Evolutionary conservation across 805 yeast species (phyloP).

Genomic region (Peterozyma toletana): DNA sequence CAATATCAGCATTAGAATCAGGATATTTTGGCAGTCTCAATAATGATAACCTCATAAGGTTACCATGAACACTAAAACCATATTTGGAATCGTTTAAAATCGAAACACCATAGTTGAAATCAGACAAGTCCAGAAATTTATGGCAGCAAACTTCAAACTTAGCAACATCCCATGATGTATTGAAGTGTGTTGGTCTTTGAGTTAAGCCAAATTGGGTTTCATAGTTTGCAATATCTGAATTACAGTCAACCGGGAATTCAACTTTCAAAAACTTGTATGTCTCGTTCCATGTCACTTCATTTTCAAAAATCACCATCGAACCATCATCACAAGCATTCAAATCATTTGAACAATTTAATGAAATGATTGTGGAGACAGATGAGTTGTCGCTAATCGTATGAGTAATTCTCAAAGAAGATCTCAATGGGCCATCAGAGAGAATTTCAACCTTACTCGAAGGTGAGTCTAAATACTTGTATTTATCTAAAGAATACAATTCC

Average conservation of each 20-base stretch:
- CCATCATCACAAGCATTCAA: conserved; percentile 17
- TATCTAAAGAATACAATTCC: conserved; percentile 79
- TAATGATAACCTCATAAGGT: conserved; percentile 76
- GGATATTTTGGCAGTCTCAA: conserved; percentile 92
- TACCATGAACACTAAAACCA: conserved; percentile 94
- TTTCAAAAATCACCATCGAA: conserved; percentile 42
- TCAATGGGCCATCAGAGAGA: conserved; percentile 45
- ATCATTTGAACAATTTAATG: conserved; percentile 49
- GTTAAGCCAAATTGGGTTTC: conserved; percentile 95
- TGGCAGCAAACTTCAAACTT: conserved; percentile 95
- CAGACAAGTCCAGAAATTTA: conserved; percentile 88
- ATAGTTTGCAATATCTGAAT: conserved; percentile 71
- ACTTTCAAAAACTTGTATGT: conserved; percentile 84
- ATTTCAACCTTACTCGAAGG: conserved; percentile 31
- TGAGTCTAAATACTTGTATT: conserved; percentile 44
- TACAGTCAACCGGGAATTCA: conserved; percentile 86
- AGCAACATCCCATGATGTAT: conserved; percentile 95
- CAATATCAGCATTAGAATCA: conserved; percentile 93
- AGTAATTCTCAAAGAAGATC: conserved; percentile 55
- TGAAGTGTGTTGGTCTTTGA: conserved; percentile 87
- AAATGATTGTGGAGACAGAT: conserved; percentile 58
- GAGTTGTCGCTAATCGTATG: conserved; percentile 54
- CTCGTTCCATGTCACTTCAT: conserved; percentile 80
- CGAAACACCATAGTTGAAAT: conserved; percentile 79
- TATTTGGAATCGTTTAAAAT: conserved; percentile 80